These are phyloP conservation scores for Babesia divergens DNA, from an alignment of 169 alveolate species.

Conservation along the genomic window DNA sequence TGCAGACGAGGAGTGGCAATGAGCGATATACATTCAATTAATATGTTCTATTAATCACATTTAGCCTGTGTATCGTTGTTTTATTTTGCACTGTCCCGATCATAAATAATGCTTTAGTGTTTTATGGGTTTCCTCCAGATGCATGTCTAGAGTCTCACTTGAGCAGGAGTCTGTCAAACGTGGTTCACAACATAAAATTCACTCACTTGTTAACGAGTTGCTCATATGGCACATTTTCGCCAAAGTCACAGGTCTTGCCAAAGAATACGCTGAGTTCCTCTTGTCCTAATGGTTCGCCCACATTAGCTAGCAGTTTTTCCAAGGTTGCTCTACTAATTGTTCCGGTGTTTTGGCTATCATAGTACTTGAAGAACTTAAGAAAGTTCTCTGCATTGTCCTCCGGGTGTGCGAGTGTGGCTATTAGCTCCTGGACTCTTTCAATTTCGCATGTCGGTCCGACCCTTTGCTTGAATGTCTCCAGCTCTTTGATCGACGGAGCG, in stretches of 20 bases:
- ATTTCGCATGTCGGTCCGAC: constrained; percentile 36
- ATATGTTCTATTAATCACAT: too few species aligned
- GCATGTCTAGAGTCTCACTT: constrained; percentile 10
- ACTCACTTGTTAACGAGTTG: constrained; percentile 44
- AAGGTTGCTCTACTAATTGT: constrained; percentile 35
- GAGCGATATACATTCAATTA: background rate
- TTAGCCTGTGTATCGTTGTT: too few species aligned
- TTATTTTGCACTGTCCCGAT: too few species aligned
- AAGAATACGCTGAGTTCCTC: constrained; percentile 44
- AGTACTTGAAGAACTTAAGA: constrained; percentile 57
- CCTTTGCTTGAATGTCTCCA: constrained; percentile 29
- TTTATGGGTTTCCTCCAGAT: too few species aligned
- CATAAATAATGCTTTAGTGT: background rate
- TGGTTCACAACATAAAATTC: background rate
- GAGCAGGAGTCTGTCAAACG: constrained; percentile 18
- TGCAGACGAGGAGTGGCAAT: background rate
- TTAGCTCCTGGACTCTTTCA: constrained; percentile 23
- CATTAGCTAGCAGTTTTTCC: constrained; percentile 53
- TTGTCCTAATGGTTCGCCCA: constrained; percentile 44
- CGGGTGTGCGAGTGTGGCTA: constrained; percentile 49
- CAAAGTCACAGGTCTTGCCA: constrained; percentile 17
- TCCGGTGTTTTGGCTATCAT: constrained; percentile 62
- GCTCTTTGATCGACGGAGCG: constrained; percentile 60
- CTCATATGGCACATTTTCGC: constrained; percentile 44
- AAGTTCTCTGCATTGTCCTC: constrained; percentile 57